Conservation (phyloP, 805 yeast species). For the Starmerella cellae region DNA sequence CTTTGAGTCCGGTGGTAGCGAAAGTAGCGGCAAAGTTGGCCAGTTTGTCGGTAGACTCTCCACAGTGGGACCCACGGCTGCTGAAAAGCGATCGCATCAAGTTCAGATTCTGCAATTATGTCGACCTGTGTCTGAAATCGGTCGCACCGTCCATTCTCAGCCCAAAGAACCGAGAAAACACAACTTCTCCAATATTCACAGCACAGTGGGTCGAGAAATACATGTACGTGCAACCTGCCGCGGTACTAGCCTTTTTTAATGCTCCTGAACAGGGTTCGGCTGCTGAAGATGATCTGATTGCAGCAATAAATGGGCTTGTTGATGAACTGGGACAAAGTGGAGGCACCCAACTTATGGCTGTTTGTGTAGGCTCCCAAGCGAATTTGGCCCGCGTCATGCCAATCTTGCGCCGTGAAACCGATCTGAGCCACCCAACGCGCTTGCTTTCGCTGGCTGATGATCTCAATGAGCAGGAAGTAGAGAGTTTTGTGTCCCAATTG, state of each 20-base stretch:
- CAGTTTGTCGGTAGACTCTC: slow-evolving; percentile 2
- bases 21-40: slow-evolving; percentile 1
- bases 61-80: slow-evolving; percentile 11
- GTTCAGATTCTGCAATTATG: slow-evolving; percentile 6
- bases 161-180: slow-evolving; percentile 34
- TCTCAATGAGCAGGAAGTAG: slow-evolving; percentile 30
- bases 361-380: slow-evolving; percentile 28
- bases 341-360: slow-evolving; percentile 28
- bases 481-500: slow-evolving; percentile 29
- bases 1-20: background rate
- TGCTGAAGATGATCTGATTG: slow-evolving; percentile 25
- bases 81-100: slow-evolving; percentile 3
- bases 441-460: slow-evolving; percentile 34
- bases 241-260: slow-evolving; percentile 35
- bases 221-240: slow-evolving; percentile 35
- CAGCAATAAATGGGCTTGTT: slow-evolving; percentile 23
- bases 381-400: slow-evolving; percentile 23
- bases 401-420: slow-evolving; percentile 32
- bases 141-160: slow-evolving; percentile 29
- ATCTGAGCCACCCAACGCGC: slow-evolving; percentile 34
- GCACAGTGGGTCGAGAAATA: slow-evolving; percentile 44
- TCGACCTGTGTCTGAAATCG: slow-evolving; percentile 7
- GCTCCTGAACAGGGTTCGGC: slow-evolving; percentile 20
- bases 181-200: slow-evolving; percentile 33
- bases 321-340: slow-evolving; percentile 22